Conservation (phyloP, 108 stramenopile species). For the Cyclotella choctawhatcheeana region DNA sequence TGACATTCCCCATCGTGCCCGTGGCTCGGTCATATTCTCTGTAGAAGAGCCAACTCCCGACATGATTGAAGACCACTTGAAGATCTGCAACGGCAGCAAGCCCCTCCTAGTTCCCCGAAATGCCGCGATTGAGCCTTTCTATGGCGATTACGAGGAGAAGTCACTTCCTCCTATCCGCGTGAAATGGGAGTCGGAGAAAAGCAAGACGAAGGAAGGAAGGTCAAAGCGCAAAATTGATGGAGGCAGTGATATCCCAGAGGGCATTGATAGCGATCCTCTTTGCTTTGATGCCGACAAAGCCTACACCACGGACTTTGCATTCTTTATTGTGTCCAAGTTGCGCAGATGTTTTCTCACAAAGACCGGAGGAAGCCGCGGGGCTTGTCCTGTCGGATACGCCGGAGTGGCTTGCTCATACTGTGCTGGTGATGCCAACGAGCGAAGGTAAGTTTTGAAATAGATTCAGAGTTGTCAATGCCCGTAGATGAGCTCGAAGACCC, state of each 20-base stretch:
- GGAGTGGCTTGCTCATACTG: slow-evolving; percentile 54
- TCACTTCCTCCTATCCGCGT: slow-evolving; percentile 39
- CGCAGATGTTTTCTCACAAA: slow-evolving; percentile 57
- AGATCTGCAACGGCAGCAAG: slow-evolving; percentile 41
- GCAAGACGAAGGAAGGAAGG: slow-evolving; percentile 1
- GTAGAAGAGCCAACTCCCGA: slow-evolving; percentile 36
- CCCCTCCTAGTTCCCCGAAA: slow-evolving; percentile 44
- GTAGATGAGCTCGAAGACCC: too few relatives aligned
- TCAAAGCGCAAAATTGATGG: slow-evolving; percentile 17
- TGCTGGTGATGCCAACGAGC: slow-evolving; percentile 31
- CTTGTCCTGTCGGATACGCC: slow-evolving; percentile 54
- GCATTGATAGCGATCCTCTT: slow-evolving; percentile 26
- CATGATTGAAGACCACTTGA: slow-evolving; percentile 34
- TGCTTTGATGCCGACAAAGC: slow-evolving; percentile 47
- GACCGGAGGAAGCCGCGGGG: slow-evolving; percentile 50
- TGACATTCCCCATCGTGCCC: slow-evolving; percentile 41
- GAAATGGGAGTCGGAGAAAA: slow-evolving; percentile 31
- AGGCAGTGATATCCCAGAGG: slow-evolving; percentile 22
- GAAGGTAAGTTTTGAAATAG: slow-evolving; percentile 9
- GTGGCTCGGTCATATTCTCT: slow-evolving; percentile 53
- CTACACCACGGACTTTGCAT: slow-evolving; percentile 57
- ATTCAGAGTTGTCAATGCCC: neutral
- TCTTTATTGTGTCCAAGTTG: slow-evolving; percentile 46
- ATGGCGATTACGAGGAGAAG: slow-evolving; percentile 34
- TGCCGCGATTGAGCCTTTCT: slow-evolving; percentile 49